These are phyloP conservation scores for Verruconis gallopava DNA, from an alignment of 2,329 filamentous ascomycete genomes.

Conservation along the genomic window DNA sequence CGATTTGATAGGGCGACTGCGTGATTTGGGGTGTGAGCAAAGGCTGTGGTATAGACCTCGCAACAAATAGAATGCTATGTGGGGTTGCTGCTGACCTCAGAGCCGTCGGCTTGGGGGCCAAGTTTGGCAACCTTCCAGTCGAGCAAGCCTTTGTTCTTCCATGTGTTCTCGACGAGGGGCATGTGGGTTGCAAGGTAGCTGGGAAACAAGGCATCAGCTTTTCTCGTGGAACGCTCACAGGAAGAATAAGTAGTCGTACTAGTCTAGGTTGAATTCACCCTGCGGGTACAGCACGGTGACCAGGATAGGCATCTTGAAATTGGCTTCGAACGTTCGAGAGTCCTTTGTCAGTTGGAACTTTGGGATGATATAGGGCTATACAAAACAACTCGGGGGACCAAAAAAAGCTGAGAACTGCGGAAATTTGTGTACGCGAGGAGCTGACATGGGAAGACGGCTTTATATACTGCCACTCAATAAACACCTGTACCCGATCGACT, in stretches of 20 bases:
- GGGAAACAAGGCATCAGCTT: no score
- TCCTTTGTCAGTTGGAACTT: no score
- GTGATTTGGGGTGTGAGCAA: neutral
- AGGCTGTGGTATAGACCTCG: neutral
- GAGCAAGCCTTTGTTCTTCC: neutral
- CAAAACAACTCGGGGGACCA: no score
- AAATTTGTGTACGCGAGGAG: no score
- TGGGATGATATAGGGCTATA: no score
- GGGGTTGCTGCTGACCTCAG: neutral
- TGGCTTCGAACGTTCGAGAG: no score
- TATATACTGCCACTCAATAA: no score
- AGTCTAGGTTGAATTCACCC: neutral
- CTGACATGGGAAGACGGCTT: no score
- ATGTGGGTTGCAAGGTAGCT: conserved; percentile 7
- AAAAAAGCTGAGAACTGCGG: no score
- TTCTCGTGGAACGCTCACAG: no score
- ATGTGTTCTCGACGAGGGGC: conserved; percentile 4
- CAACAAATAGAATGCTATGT: neutral
- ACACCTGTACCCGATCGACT: no score
- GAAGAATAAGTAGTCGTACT: no score
- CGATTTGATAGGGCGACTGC: conserved; percentile 3
- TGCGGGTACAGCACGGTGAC: neutral
- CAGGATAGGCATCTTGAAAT: neutral
- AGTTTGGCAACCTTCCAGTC: conserved; percentile 1
- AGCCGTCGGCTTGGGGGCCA: neutral